phyloP scores from a whole-genome alignment of 108 stramenopile species.

The Cyclotella kingstonii region DNA sequence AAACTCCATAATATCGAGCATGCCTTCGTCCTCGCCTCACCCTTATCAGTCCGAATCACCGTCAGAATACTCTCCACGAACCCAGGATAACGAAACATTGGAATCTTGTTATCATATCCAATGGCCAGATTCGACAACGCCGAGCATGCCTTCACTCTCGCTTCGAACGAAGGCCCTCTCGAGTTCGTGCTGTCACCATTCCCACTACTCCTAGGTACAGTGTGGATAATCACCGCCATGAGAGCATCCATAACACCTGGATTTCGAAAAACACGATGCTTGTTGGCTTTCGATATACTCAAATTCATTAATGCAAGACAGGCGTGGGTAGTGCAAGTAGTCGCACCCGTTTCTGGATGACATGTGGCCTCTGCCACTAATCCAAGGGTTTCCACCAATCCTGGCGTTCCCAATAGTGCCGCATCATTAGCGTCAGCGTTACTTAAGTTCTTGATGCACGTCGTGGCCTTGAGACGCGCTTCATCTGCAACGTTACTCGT shows the following conservation, averaged over 20 bases:
- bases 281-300: slow-evolving; percentile 85
- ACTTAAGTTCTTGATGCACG: slow-evolving; percentile 87
- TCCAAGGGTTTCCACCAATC: slow-evolving; percentile 79
- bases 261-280: slow-evolving; percentile 84
- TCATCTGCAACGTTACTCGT: slow-evolving; percentile 55
- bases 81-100: slow-evolving; percentile 88
- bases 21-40: slow-evolving; percentile 86
- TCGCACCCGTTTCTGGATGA: slow-evolving; percentile 64
- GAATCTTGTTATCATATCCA: slow-evolving; percentile 93
- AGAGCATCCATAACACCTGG: slow-evolving; percentile 89
- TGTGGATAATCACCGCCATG: slow-evolving; percentile 81
- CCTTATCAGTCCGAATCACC: slow-evolving; percentile 82
- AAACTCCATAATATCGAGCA: slow-evolving; percentile 92
- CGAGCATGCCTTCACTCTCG: slow-evolving; percentile 87
- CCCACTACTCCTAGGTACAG: slow-evolving; percentile 38
- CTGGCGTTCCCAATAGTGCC: slow-evolving; percentile 75
- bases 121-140: slow-evolving; percentile 87
- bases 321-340: slow-evolving; percentile 85
- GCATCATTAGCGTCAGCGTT: slow-evolving; percentile 90
- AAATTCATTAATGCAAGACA: slow-evolving; percentile 89
- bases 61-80: slow-evolving; percentile 85
- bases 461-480: slow-evolving; percentile 87
- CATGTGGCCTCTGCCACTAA: slow-evolving; percentile 76
- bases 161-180: slow-evolving; percentile 62
- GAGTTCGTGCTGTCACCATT: slow-evolving; percentile 31